A percentile compares a stretch with the other conserved stretches of the same genome.
Conservation (phyloP, 1,284 basidiomycete genomes). For the Volvariella surrecta region DNA sequence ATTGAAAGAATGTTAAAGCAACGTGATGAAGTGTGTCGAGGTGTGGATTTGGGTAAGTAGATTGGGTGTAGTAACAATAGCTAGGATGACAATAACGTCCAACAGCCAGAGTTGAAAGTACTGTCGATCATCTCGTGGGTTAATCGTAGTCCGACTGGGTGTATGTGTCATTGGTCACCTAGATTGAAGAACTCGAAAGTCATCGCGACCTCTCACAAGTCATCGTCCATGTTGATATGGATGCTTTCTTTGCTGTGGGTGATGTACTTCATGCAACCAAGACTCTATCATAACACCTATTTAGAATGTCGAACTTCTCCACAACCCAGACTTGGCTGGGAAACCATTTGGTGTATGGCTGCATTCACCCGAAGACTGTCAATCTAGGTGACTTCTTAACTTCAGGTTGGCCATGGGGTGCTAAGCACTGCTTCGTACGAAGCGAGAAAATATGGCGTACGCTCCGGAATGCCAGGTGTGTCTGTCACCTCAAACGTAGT, state of each 20-base stretch:
- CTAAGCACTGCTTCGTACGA: constrained; percentile 87
- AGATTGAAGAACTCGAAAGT: constrained; percentile 74
- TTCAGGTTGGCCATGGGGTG: constrained; percentile 68
- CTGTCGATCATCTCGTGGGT: constrained; percentile 43
- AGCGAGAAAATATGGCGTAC: constrained; percentile 81
- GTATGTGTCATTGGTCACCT: constrained; percentile 2
- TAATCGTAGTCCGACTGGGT: constrained; percentile 1
- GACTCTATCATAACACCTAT: constrained; percentile 22
- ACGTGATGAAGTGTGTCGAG: constrained; percentile 52
- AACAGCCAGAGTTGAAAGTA: constrained; percentile 43
- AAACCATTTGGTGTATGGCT: constrained; percentile 80
- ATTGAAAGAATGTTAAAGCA: constrained; percentile 59
- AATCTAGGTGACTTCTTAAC: neutral
- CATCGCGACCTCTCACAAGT: constrained; percentile 74
- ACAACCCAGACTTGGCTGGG: constrained; percentile 71
- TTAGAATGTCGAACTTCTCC: constrained; percentile 68
- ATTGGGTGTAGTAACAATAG: constrained; percentile 7
- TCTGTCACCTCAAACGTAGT: constrained; percentile 3
- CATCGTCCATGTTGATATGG: constrained; percentile 87
- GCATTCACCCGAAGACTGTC: neutral
- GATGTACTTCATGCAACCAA: neutral
- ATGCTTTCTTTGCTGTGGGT: constrained; percentile 50
- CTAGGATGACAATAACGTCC: neutral
- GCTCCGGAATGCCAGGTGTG: constrained; percentile 82
- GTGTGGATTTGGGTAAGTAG: constrained; percentile 49